Evolutionary conservation across 208 protist genomes (phyloP).

Genomic region (Leishmania amazonensis): DNA sequence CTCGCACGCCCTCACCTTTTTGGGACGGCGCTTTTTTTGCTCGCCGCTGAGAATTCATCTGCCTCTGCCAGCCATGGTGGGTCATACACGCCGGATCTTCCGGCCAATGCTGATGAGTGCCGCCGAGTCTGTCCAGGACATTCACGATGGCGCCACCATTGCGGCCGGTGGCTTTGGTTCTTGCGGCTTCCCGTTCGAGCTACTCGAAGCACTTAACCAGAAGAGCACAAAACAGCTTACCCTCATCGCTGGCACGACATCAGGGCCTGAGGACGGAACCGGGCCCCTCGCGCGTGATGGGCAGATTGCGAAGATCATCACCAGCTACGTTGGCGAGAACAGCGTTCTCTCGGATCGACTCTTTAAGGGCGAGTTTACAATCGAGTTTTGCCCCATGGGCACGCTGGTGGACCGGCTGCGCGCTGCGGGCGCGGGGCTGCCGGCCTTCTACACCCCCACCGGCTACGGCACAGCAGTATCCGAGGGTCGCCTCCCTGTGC

Average conservation of each 20-base stretch:
- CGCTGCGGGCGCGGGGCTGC: constrained; percentile 93
- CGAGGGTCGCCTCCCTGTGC: constrained; percentile 83
- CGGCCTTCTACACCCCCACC: constrained; percentile 95
- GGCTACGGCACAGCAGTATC: constrained; percentile 86
- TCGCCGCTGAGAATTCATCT: no score
- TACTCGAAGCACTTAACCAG: constrained; percentile 75
- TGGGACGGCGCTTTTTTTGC: neutral
- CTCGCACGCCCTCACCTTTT: neutral
- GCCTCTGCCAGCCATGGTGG: constrained; percentile 15
- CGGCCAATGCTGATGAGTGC: constrained; percentile 29
- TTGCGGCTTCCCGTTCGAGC: constrained; percentile 89
- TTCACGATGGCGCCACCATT: constrained; percentile 49
- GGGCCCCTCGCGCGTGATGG: constrained; percentile 88
- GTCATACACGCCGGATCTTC: constrained; percentile 11
- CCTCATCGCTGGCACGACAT: constrained; percentile 86
- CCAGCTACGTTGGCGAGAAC: constrained; percentile 95
- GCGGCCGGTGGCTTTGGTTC: constrained; percentile 92
- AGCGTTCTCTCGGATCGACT: constrained; percentile 84
- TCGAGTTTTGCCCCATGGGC: constrained; percentile 95
- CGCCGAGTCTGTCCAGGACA: constrained; percentile 55
- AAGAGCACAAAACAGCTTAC: constrained; percentile 76
- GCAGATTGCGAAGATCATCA: constrained; percentile 73
- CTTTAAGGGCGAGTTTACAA: constrained; percentile 88
- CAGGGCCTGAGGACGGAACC: constrained; percentile 86
- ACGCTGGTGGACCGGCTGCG: constrained; percentile 92